phyloP scores from a whole-genome alignment of 805 yeast species.

The Vanderwaltozyma yarrowii region DNA sequence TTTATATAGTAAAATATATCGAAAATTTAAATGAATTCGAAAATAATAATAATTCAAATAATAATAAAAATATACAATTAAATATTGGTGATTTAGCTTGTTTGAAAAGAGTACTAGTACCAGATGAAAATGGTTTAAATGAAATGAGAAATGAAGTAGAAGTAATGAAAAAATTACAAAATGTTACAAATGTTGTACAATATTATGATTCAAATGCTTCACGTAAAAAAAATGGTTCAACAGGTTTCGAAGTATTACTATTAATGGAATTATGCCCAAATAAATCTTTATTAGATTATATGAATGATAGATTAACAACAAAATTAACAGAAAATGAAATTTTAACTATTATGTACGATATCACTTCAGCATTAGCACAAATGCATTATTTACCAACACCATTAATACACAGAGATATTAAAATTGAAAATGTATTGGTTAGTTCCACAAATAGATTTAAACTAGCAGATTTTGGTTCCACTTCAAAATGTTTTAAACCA shows the following conservation, averaged over 20 bases:
- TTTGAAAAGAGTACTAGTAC: conserved; percentile 64
- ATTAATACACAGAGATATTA: conserved; percentile 84
- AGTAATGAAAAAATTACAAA: conserved; percentile 56
- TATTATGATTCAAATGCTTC: conserved; percentile 75
- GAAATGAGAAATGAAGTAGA: conserved; percentile 70
- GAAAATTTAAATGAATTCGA: conserved; percentile 20
- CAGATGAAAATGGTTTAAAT: conserved; percentile 58
- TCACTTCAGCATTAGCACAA: conserved; percentile 67
- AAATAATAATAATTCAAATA: conserved; percentile 20
- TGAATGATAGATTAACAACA: conserved; percentile 78
- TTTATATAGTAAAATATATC: conserved; percentile 53
- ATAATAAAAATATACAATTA: conserved; percentile 21
- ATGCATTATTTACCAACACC: conserved; percentile 73
- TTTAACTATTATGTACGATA: conserved; percentile 72
- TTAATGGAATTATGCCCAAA: conserved; percentile 93
- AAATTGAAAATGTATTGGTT: conserved; percentile 87
- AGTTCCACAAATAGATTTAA: conserved; percentile 62
- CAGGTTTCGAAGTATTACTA: conserved; percentile 74
- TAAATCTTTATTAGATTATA: conserved; percentile 79
- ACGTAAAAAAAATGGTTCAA: conserved; percentile 30
- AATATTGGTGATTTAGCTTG: conserved; percentile 46
- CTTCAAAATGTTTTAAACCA: conserved; percentile 42
- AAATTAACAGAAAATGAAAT: conserved; percentile 73
- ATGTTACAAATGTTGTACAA: conserved; percentile 50
- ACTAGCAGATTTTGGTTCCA: conserved; percentile 90